Percentiles rank a stretch among this genome's conserved stretches.
phyloP scores from a whole-genome alignment of 1,284 basidiomycete species.

The Pulveroboletus ridleyi region DNA sequence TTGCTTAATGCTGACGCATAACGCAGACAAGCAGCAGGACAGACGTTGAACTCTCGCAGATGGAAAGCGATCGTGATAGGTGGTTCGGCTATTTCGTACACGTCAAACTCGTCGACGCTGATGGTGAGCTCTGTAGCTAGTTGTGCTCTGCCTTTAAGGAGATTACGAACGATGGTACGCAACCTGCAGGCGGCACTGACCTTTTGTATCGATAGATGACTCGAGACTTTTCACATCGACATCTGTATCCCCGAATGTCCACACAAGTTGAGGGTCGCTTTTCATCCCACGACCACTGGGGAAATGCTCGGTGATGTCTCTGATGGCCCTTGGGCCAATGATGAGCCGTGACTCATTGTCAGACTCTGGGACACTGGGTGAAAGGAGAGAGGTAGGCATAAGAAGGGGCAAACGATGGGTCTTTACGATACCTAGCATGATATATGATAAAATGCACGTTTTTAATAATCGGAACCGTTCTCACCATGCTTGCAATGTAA shows the following conservation, averaged over 20 bases:
- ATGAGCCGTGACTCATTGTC: constrained; percentile 66
- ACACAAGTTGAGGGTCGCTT: constrained; percentile 77
- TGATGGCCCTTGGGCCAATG: constrained; percentile 72
- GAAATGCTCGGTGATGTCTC: constrained; percentile 84
- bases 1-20: constrained; percentile 8
- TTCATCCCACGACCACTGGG: constrained; percentile 63
- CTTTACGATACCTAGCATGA: constrained; percentile 70
- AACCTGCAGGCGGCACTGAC: constrained; percentile 41
- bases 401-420: constrained; percentile 75
- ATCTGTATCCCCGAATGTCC: constrained; percentile 72
- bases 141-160: constrained; percentile 57
- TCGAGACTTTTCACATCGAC: constrained; percentile 74
- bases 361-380: constrained; percentile 63
- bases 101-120: constrained; percentile 77
- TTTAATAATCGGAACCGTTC: constrained; percentile 19
- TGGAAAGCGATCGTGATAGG: constrained; percentile 79
- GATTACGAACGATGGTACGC: constrained; percentile 5
- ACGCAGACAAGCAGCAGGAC: constrained; percentile 16
- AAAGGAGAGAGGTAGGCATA: constrained; percentile 60
- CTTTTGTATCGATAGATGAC: constrained; percentile 67
- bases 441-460: constrained; percentile 9
- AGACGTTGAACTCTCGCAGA: constrained; percentile 80
- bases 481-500: constrained; percentile 83
- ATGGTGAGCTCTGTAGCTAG: constrained; percentile 77
- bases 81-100: constrained; percentile 65